These are phyloP conservation scores for Auxenochlorella protothecoides DNA, from an alignment of 139 green algal species.

Conservation along the genomic window DNA sequence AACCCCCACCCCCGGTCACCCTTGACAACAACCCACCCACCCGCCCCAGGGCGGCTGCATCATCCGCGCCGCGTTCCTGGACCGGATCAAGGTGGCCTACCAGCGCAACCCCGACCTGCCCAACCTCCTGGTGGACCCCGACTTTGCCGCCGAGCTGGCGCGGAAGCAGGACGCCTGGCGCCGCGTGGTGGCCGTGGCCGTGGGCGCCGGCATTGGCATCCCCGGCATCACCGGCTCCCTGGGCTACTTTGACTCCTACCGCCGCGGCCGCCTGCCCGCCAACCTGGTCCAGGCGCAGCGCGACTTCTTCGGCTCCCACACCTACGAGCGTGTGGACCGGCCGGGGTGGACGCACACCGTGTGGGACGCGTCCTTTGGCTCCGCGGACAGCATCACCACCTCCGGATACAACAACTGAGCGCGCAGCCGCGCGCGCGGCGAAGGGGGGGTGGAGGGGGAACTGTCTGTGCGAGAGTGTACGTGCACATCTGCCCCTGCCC, in stretches of 20 bases:
- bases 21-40: conserved; percentile 22
- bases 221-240: conserved; percentile 82
- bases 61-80: conserved; percentile 91
- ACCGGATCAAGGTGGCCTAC: conserved; percentile 83
- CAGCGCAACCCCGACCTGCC: conserved; percentile 61
- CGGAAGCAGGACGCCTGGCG: conserved; percentile 73
- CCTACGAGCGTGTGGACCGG: conserved; percentile 81
- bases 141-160: conserved; percentile 75
- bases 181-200: conserved; percentile 45
- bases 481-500: neutral
- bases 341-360: conserved; percentile 87
- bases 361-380: conserved; percentile 69
- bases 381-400: conserved; percentile 86
- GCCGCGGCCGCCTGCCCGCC: conserved; percentile 72
- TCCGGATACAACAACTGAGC: conserved; percentile 60
- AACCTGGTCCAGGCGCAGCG: conserved; percentile 97
- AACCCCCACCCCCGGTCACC: neutral
- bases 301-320: conserved; percentile 98
- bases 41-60: conserved; percentile 93
- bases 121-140: conserved; percentile 79
- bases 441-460: too few relatives aligned
- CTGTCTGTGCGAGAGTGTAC: too few relatives aligned
- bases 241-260: conserved; percentile 96
- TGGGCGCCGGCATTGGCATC: conserved; percentile 52
- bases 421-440: too few relatives aligned